Conservation (phyloP, 768 basidiomycete genomes). For the Coprinopsis strossmayeri region DNA sequence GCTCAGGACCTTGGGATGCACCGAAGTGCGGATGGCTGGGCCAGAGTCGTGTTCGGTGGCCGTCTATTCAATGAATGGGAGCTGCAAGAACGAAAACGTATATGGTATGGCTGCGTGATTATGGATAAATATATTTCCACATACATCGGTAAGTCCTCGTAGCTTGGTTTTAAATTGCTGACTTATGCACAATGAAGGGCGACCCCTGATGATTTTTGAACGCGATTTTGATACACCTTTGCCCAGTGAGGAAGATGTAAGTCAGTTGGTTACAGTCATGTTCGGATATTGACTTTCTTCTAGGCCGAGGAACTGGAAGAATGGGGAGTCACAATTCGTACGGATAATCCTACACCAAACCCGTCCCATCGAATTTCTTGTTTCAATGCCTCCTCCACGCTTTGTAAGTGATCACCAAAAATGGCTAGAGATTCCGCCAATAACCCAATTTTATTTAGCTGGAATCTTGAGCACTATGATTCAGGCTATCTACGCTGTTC, state of each 20-base stretch:
- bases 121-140: conserved; percentile 78
- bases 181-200: conserved; percentile 30
- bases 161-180: conserved; percentile 7
- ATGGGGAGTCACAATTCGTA: conserved; percentile 31
- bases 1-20: conserved; percentile 86
- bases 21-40: conserved; percentile 75
- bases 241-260: conserved; percentile 55
- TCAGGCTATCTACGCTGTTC: conserved; percentile 65
- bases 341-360: conserved; percentile 24
- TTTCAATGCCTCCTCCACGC: conserved; percentile 65
- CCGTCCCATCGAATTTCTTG: conserved; percentile 59
- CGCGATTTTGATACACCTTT: conserved; percentile 69
- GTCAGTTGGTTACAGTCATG: conserved; percentile 11
- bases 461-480: conserved; percentile 63
- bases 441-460: conserved; percentile 31
- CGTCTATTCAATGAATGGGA: conserved; percentile 54
- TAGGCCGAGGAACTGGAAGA: conserved; percentile 63
- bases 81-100: conserved; percentile 62
- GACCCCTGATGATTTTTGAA: conserved; percentile 70
- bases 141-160: conserved; percentile 53
- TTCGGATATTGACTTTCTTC: conserved; percentile 5
- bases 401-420: conserved; percentile 42
- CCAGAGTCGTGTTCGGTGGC: conserved; percentile 47
- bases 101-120: conserved; percentile 75
- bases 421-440: neutral